These are phyloP conservation scores for Centella asiatica DNA, from an alignment of 129 eudicot species.

Conservation along the genomic window DNA sequence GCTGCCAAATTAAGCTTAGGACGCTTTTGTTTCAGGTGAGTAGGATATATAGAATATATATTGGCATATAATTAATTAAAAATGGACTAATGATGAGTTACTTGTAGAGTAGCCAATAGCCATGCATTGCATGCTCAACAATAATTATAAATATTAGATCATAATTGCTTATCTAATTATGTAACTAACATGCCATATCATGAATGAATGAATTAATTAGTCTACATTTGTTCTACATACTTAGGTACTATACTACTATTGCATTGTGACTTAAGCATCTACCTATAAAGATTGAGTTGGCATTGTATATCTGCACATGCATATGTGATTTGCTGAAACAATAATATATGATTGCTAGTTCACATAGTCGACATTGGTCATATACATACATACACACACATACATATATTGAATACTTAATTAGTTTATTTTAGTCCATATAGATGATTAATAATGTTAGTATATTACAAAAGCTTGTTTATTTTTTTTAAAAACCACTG, in stretches of 20 bases:
- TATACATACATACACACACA: too few relatives aligned
- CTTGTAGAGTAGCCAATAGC: background rate
- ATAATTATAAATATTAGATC: background rate
- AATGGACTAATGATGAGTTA: conserved; percentile 1
- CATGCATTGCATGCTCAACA: background rate
- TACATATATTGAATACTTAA: too few relatives aligned
- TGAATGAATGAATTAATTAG: background rate
- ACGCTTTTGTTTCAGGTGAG: conserved; percentile 11
- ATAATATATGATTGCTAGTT: too few relatives aligned
- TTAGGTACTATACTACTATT: background rate
- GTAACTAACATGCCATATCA: background rate
- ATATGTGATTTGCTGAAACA: too few relatives aligned
- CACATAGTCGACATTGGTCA: too few relatives aligned
- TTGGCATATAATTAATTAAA: background rate
- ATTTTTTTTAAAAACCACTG: too few relatives aligned
- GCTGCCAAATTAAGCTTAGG: conserved; percentile 1
- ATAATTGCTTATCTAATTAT: background rate
- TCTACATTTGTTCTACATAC: too few relatives aligned
- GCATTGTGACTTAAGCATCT: background rate
- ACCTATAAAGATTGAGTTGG: background rate
- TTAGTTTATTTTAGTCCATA: too few relatives aligned
- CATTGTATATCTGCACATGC: too few relatives aligned
- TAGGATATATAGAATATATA: background rate
- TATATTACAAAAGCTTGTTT: too few relatives aligned
- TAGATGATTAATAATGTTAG: too few relatives aligned